Evolutionary conservation across 164 flowering plant species (phyloP), one percentile per base, ranked within the genome.

Genomic region (Chimonanthus praecox): DNA sequence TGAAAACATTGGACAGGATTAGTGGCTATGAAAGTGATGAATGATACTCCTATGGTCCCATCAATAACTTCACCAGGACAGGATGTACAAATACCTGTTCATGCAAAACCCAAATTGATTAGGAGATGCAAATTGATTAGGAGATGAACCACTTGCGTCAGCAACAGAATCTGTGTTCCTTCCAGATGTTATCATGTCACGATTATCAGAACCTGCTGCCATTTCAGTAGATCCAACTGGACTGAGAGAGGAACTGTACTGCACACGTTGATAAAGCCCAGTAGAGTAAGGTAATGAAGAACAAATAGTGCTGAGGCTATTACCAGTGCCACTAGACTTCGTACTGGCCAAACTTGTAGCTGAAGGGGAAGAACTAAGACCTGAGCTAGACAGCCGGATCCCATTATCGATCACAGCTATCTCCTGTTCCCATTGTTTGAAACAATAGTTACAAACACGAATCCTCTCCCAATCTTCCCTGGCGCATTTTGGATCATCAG

Each of bases 381-480:
- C 89, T 50, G 78, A 77, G 73, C 72, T 82, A 49, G 85, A 48
- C 58, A 69, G 82, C 73, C 72, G 83, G 60, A 69, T 77, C 74
- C 84, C 91, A 85, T 87, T 82, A 82, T 81, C 80, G 70, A 68
- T 68, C 45, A 79, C 70, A 58, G 79, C 71, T 76, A 73, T 51
- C 45, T 87, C 88, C 65, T 83, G 85, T 73, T 85, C 81, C 92
- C 95, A 87, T 81, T 88, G 94, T 84, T 86, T 86, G 82, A 83
- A 94, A 80, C 98, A 94, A 77, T 78, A 94, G 73, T 90, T 91
- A 73, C 98, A 94, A 49, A 86, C 95, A 50, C 98, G 84, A 67
- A 94, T 84, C 82, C 78, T 92, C 71, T 91, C 98, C 80, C 86
- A 77, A 68, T 89, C 94, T 75, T 87, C 94, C 18, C 68, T 64